Percentiles rank a stretch among this genome's conserved stretches.
These are phyloP conservation scores for Xylaria curta DNA, from an alignment of 495 filamentous ascomycete species.

Conservation along the genomic window DNA sequence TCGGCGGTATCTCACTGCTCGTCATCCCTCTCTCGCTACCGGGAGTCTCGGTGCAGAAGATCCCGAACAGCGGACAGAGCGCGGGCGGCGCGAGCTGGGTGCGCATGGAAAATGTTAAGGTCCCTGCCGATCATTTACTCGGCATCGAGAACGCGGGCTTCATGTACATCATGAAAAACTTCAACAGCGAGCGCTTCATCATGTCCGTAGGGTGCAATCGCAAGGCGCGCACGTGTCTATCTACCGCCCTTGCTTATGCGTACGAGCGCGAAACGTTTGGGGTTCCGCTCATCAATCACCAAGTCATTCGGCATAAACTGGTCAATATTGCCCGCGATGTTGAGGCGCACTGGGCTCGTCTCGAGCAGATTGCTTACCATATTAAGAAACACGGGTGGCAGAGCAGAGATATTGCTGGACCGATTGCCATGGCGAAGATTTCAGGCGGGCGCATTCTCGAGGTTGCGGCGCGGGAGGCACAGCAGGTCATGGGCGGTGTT, in stretches of 20 bases:
- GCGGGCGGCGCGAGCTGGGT: slow-evolving; percentile 54
- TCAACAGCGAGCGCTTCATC: slow-evolving; percentile 56
- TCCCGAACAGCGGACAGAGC: slow-evolving; percentile 33
- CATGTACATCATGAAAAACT: slow-evolving; percentile 72
- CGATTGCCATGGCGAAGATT: slow-evolving; percentile 57
- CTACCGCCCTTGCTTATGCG: slow-evolving; percentile 56
- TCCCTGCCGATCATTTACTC: slow-evolving; percentile 72
- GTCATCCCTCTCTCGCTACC: slow-evolving; percentile 56
- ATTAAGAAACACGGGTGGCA: slow-evolving; percentile 20
- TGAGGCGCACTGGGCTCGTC: slow-evolving; percentile 53
- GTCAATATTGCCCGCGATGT: slow-evolving; percentile 53
- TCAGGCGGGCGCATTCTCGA: slow-evolving; percentile 62
- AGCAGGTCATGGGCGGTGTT: slow-evolving; percentile 66
- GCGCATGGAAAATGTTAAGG: slow-evolving; percentile 76
- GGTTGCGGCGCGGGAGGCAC: slow-evolving; percentile 63
- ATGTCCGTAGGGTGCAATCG: slow-evolving; percentile 52
- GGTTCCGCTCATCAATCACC: slow-evolving; percentile 50
- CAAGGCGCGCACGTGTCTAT: slow-evolving; percentile 55
- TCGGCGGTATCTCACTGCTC: slow-evolving; percentile 56
- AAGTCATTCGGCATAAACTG: slow-evolving; percentile 56
- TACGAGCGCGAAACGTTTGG: slow-evolving; percentile 56
- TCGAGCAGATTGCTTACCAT: slow-evolving; percentile 50
- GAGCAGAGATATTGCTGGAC: slow-evolving; percentile 19
- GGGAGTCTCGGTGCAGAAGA: slow-evolving; percentile 48
- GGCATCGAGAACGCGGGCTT: slow-evolving; percentile 80